These are phyloP conservation scores for Eucalyptus melliodora DNA, from an alignment of 345 rosid genomes.

Conservation along the genomic window DNA sequence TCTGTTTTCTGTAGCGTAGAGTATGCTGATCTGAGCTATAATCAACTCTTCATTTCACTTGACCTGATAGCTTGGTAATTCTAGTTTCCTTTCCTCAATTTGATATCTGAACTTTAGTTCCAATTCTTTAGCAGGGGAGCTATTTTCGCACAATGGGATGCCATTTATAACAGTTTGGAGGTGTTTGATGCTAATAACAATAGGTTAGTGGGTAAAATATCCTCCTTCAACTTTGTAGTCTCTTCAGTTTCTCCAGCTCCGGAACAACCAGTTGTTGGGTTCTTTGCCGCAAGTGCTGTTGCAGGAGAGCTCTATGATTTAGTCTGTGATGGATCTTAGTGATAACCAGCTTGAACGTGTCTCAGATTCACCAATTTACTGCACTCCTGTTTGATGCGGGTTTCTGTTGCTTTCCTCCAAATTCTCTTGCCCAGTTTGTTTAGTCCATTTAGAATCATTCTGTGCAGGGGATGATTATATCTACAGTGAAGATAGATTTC, in stretches of 20 bases:
- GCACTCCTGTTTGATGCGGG: neutral
- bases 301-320: slow-evolving; percentile 61
- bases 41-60: slow-evolving; percentile 50
- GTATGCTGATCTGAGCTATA: slow-evolving; percentile 57
- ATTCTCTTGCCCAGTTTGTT: neutral
- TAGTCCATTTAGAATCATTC: neutral
- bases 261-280: slow-evolving; percentile 55
- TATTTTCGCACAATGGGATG: slow-evolving; percentile 56
- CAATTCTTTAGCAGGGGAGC: slow-evolving; percentile 43
- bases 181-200: slow-evolving; percentile 75
- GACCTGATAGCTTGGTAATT: slow-evolving; percentile 53
- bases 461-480: neutral
- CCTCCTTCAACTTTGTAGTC: slow-evolving; percentile 68
- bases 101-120: slow-evolving; percentile 47
- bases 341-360: slow-evolving; percentile 62
- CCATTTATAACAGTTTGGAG: slow-evolving; percentile 43
- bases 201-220: slow-evolving; percentile 43
- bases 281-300: slow-evolving; percentile 47
- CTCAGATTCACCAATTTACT: neutral
- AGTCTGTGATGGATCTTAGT: slow-evolving; percentile 76
- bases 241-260: slow-evolving; percentile 53
- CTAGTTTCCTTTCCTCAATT: slow-evolving; percentile 52
- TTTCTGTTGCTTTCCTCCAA: neutral
- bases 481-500: neutral
- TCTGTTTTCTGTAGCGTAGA: slow-evolving; percentile 26